Evolutionary conservation across 192 early-diverging fungal species (phyloP), one percentile per base, ranked within the genome.

Genomic region (Backusella tuberculispora): DNA sequence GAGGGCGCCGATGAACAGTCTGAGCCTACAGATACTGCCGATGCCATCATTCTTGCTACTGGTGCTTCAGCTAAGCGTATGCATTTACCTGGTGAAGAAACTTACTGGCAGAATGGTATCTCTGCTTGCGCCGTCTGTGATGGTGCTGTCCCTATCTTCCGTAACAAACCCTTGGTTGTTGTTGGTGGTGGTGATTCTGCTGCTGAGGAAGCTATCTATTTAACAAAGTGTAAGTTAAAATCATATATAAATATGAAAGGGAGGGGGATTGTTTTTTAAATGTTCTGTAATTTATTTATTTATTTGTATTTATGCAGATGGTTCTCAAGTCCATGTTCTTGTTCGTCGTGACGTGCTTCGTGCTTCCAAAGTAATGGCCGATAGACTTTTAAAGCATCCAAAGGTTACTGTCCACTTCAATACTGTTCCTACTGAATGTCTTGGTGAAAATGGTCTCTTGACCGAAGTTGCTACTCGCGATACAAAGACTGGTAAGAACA

Each of bases 41-140:
- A 96, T 76, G 81, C 94, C 17, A 78, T 99, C 63, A 91, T 98
- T 56, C 89, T 98, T 69, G 95, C 98, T 63, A 99, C 98, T 17
- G 98, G 98, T 67, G 96, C 97, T 15, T 97, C 96, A 14, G 97
- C 97, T 66, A 97, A 95, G 86, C 88, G 97, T 63, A 87, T 96
- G 83, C 37, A 87, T 79, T 93, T 98, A 73, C 86, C 88, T 37
- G 96, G 96, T 68, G 96, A 98, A 80, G 96, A 97, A 29, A 85
- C 68, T 29, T 96, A 94, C 88, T 98, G 97, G 97, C 96, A 99
- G 83, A 91, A 90, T 14, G 98, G 98, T 74, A 99, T 99, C 83
- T 96, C 94, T 63, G 98, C 98, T 5, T 99, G 98, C 75, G 98
- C 98, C 67, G 98, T 99, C 60, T 99, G 98, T 85, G 98, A 99